Evolutionary conservation across 148 eudicot genomes (phyloP), one percentile per base, ranked within the genome.

Genomic region (Mesembryanthemum crystallinum): DNA sequence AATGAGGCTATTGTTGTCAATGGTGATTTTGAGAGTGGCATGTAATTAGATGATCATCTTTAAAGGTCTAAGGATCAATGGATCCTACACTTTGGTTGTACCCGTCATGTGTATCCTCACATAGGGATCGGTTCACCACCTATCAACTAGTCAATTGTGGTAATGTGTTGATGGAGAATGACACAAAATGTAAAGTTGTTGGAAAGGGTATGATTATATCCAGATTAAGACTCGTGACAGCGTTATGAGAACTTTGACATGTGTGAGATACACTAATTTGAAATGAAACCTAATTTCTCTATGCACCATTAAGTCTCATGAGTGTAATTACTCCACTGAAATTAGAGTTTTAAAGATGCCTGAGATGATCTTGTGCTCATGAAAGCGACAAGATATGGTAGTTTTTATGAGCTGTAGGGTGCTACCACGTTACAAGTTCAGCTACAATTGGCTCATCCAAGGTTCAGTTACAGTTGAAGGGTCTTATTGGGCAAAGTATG

Each of bases 21-120:
- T 0, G 42, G 20, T 27, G 58, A 49, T 3, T 47, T 37, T 5
- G n/a, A 69, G 10, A 11, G 58, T 25, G 72, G 47, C 10, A 17
- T 20, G 2, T 9, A 42, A 8, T 27, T 69, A 25, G 45, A 17
- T 25, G 35, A 6, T 30, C 14, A 8, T 4, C 5, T 21, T 1
- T 58, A 45, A 27, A 47, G 8, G 33, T 1, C 24, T 47, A 15
- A 25, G 1, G 39, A 69, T 5, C 69, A 77, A 18, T 77, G 80
- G 75, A 70, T 77, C 60, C 69, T 77, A 15, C 75, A 75, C 52
- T 52, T n/a, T 17, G 69, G 47, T 60, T 74, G 58, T 23, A 23
- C 69, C 20, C 76, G 7, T 37, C 83, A 76, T 63, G 71, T 81
- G 66, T 35, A 52, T 30, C 77, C 80, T 23, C n/a, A n/a, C 21